Evolutionary conservation across 2,329 filamentous ascomycete genomes (phyloP).

Genomic region (Colletotrichum karsti): DNA sequence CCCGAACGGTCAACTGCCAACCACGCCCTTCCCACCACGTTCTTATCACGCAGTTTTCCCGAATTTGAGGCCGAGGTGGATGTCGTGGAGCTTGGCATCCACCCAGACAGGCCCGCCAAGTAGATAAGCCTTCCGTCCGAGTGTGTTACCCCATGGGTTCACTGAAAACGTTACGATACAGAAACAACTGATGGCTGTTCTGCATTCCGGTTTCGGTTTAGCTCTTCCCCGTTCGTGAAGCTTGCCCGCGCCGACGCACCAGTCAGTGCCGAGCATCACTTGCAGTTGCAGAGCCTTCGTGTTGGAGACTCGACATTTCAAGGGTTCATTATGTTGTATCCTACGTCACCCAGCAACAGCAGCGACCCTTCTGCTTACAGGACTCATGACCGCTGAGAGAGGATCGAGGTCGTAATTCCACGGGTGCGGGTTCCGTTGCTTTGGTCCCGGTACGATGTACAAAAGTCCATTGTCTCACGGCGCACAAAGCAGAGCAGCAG

Average conservation of each 20-base stretch:
- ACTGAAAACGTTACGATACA: slow-evolving; percentile 27
- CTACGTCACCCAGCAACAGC: slow-evolving; percentile 18
- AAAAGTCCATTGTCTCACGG: slow-evolving; percentile 1
- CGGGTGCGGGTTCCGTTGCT: background rate
- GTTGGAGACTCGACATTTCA: background rate
- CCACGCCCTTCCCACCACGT: no score
- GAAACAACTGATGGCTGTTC: slow-evolving; percentile 24
- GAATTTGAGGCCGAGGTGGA: slow-evolving; percentile 23
- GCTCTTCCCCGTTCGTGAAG: slow-evolving; percentile 4
- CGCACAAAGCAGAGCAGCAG: background rate
- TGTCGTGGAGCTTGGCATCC: slow-evolving; percentile 14
- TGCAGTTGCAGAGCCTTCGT: background rate
- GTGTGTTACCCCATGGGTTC: slow-evolving; percentile 27
- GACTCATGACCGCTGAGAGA: background rate
- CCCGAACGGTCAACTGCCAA: background rate
- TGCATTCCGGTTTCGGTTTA: background rate
- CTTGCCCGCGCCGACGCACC: background rate
- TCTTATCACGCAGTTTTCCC: slow-evolving; percentile 22
- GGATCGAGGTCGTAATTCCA: background rate
- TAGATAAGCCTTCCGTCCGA: slow-evolving; percentile 25
- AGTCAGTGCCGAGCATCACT: slow-evolving; percentile 8
- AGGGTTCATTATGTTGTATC: slow-evolving; percentile 4
- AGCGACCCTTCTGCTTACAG: background rate
- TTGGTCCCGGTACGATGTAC: background rate
- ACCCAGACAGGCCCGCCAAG: slow-evolving; percentile 11